A percentile compares a stretch with the other conserved stretches of the same genome.
These are phyloP conservation scores for Wallemia mellicola DNA, from an alignment of 1,284 basidiomycete species.

Conservation along the genomic window DNA sequence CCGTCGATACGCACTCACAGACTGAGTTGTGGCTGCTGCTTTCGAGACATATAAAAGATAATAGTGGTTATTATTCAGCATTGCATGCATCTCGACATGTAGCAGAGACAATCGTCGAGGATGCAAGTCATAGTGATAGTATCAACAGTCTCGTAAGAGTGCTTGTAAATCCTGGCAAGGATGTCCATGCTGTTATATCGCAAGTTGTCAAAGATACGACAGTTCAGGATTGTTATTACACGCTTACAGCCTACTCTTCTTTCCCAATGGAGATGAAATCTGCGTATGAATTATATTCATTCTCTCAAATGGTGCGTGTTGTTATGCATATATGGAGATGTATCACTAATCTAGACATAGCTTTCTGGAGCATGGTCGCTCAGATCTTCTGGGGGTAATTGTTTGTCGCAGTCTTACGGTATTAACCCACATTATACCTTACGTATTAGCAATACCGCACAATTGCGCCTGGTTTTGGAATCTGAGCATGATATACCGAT, in stretches of 20 bases:
- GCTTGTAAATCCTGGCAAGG: not conserved
- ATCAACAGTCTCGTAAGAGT: not conserved
- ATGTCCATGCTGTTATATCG: not conserved
- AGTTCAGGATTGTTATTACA: conserved; percentile 20
- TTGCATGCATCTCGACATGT: not conserved
- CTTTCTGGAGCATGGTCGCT: conserved; percentile 30
- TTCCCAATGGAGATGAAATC: conserved; percentile 5
- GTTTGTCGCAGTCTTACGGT: conserved; percentile 47
- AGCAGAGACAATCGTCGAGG: not conserved
- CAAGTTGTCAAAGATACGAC: not conserved
- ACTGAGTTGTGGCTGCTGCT: not conserved
- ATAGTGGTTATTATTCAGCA: not conserved
- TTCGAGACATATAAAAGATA: not conserved
- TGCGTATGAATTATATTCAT: conserved; percentile 4
- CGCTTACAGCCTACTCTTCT: conserved; percentile 22
- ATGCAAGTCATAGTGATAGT: not conserved
- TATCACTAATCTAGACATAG: conserved; percentile 16
- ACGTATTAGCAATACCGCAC: conserved; percentile 20
- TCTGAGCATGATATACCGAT: conserved; percentile 36
- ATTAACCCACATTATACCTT: conserved; percentile 65
- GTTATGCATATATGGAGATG: not conserved
- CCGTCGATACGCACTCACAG: conserved; percentile 1
- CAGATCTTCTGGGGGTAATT: conserved; percentile 56
- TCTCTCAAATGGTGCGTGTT: too few relatives aligned
- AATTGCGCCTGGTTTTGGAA: conserved; percentile 15